phyloP scores from a whole-genome alignment of 1,284 basidiomycete species.

The Paramarasmius palmivorus region DNA sequence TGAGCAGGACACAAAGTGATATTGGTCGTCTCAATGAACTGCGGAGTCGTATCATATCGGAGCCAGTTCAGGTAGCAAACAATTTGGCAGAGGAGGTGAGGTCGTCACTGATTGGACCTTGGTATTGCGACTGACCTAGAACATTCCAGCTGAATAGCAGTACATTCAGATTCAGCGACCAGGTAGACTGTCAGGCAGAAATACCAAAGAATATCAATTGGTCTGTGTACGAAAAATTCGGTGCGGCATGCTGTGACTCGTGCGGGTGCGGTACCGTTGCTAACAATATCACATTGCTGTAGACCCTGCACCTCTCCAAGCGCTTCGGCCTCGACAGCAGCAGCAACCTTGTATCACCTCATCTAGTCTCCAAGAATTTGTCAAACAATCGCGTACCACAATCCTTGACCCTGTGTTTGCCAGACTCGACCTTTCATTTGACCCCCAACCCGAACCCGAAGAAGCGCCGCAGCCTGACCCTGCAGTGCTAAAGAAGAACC shows the following conservation, averaged over 20 bases:
- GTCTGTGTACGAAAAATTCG: constrained; percentile 46
- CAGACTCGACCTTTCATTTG: constrained; percentile 22
- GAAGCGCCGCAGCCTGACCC: constrained; percentile 42
- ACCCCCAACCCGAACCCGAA: constrained; percentile 24
- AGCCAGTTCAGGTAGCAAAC: constrained; percentile 31
- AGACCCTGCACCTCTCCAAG: constrained; percentile 45
- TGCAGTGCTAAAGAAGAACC: constrained; percentile 7
- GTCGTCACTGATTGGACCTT: not conserved
- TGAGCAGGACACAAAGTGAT: constrained; percentile 60
- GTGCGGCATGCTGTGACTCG: constrained; percentile 28
- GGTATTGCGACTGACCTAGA: constrained; percentile 15
- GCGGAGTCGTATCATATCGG: constrained; percentile 32
- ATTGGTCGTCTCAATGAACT: constrained; percentile 53
- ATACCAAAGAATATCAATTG: constrained; percentile 51
- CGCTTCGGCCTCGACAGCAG: constrained; percentile 39
- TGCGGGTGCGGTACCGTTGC: not conserved
- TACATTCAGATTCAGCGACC: constrained; percentile 44
- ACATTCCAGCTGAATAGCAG: constrained; percentile 36
- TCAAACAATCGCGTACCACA: constrained; percentile 48
- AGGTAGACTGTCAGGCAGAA: constrained; percentile 35
- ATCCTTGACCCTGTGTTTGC: constrained; percentile 65
- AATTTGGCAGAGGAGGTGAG: constrained; percentile 24
- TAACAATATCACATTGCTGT: constrained; percentile 1
- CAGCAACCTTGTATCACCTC: constrained; percentile 38
- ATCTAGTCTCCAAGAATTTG: constrained; percentile 56